Percentiles rank a stretch among this genome's conserved stretches.
phyloP scores from a whole-genome alignment of 768 basidiomycete species.

The Leccinum aurantiacum region DNA sequence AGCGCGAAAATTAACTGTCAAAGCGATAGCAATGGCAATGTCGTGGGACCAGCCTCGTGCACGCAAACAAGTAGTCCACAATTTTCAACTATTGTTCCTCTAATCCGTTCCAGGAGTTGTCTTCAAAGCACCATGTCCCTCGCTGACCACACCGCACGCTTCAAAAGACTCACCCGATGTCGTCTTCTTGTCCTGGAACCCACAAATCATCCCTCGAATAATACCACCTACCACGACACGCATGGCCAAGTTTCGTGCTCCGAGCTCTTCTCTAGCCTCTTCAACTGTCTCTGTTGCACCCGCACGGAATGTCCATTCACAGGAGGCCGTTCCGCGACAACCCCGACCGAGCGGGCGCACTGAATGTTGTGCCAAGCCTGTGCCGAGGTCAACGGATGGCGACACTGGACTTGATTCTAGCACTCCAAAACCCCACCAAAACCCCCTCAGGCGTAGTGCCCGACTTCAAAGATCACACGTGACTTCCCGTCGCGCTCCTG shows the following conservation, averaged over 20 bases:
- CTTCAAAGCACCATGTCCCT: constrained; percentile 15
- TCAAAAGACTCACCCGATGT: constrained; percentile 19
- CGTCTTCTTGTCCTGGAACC: neutral
- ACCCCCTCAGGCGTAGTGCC: neutral
- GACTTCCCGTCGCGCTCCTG: neutral
- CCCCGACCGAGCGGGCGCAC: neutral
- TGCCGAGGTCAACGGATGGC: neutral
- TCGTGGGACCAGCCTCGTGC: constrained; percentile 15
- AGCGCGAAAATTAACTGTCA: constrained; percentile 17
- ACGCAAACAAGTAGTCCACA: neutral
- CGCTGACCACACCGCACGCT: neutral
- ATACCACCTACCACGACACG: neutral
- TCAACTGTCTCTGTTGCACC: constrained; percentile 4
- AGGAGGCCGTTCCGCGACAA: constrained; percentile 6
- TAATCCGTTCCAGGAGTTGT: constrained; percentile 8
- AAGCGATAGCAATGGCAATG: constrained; percentile 15
- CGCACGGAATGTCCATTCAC: neutral
- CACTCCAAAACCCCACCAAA: too few species aligned
- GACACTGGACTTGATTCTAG: too few species aligned
- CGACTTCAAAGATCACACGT: constrained; percentile 7
- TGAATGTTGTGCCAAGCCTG: neutral
- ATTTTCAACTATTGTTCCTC: constrained; percentile 23
- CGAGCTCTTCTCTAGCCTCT: constrained; percentile 16
- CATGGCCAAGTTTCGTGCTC: constrained; percentile 22
- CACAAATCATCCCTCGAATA: neutral